Base-by-base conservation (phyloP, 441 rosid genomes). In the Adansonia rubrostipa region DNA sequence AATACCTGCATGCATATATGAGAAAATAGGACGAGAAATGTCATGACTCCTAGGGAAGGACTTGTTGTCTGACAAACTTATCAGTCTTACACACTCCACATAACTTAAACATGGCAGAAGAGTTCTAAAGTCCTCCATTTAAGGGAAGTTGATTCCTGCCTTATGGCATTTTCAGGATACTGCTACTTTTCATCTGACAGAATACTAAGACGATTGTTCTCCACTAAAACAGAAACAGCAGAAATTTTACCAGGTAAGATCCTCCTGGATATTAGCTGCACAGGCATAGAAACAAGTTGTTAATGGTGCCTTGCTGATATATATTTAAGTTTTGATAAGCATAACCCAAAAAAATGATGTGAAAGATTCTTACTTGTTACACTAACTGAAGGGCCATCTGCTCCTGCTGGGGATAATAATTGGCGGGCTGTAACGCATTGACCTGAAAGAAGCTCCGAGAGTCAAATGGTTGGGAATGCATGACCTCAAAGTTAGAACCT, bases 381-480 rank as follows among this genome's bases (percentile, higher is more conserved):
- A 87, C 96, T 82, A 95, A 81, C 86, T 89, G 98, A 78, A 95
- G 93, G 53, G 94, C 83, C 84, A 93, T 93, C 81, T 87, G 96
- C 82, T 91, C 94, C 74, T 87, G 91, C 58, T 88, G 91, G 40
- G 92, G 81, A 83, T 87, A 93, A 76, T 88, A 90, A 77, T 84
- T 84, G 74, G 85, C 82, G 80, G 96, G 92, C 79, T 91, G 97
- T 84, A 96, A 86, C 8, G 91, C 97, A 68, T 85, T 85, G 73
- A 92, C 96, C 86, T 92, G 92, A 81, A 94, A 96, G 81, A 84
- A 96, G 83, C 81, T 88, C 13, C 98, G 81, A 47, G 94, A 86
- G 77, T 96, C 97, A 53, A 81, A 92, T 40, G 81, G 87, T 82
- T 91, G 95, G 15, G 93, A 56, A 80, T 90, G 96, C 78, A 91